phyloP scores from a whole-genome alignment of 495 filamentous ascomycete species.

The Talaromyces stipitatus region DNA sequence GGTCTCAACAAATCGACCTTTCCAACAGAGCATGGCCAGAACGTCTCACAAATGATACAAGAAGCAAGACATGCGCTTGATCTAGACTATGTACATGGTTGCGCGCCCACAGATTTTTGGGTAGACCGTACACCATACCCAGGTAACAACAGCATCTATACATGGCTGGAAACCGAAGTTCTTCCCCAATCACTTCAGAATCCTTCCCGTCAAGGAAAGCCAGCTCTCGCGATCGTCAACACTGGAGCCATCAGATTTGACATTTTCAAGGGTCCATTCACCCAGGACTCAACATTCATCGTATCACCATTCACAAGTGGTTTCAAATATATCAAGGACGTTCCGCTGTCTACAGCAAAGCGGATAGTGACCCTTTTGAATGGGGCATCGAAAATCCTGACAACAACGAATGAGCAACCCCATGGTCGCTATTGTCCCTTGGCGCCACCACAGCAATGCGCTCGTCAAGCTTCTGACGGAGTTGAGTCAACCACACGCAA shows the following conservation, averaged over 20 bases:
- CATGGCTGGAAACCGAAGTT: conserved; percentile 68
- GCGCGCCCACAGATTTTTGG: conserved; percentile 75
- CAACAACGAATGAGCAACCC: conserved; percentile 11
- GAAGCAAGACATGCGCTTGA: conserved; percentile 59
- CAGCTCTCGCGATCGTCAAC: conserved; percentile 71
- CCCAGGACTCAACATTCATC: conserved; percentile 73
- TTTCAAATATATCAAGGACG: conserved; percentile 69
- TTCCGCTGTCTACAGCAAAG: conserved; percentile 66
- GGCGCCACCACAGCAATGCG: conserved; percentile 31
- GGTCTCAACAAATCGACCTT: conserved; percentile 63
- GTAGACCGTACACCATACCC: conserved; percentile 70
- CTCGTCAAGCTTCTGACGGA: conserved; percentile 6
- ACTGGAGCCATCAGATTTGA: conserved; percentile 91
- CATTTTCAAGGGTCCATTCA: conserved; percentile 87
- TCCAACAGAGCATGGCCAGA: conserved; percentile 66
- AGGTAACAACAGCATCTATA: conserved; percentile 62
- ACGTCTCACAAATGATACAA: conserved; percentile 65
- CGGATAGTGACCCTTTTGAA: conserved; percentile 69
- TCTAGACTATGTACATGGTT: conserved; percentile 71
- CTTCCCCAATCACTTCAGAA: conserved; percentile 56
- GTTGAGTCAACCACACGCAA: not conserved
- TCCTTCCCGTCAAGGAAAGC: conserved; percentile 34
- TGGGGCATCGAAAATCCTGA: conserved; percentile 52
- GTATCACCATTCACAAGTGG: conserved; percentile 83
- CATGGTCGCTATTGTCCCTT: conserved; percentile 14